Conservation (phyloP, 495 filamentous ascomycete genomes). For the Hyaloscypha finlandica region DNA sequence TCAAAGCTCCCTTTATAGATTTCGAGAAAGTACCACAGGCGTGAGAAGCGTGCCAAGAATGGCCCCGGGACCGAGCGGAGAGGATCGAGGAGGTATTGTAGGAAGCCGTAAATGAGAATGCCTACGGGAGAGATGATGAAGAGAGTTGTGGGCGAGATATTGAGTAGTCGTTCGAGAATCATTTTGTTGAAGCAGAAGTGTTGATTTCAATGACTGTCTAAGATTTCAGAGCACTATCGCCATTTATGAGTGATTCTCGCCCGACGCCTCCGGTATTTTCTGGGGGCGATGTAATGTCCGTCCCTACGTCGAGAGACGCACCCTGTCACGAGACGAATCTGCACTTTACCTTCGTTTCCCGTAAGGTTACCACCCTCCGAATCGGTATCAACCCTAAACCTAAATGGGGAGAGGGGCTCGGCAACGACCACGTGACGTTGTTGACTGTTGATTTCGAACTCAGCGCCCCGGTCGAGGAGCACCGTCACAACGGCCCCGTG, state of each 20-base stretch:
- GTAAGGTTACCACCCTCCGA: too few species aligned
- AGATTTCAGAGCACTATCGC: neutral
- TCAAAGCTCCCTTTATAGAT: constrained; percentile 47
- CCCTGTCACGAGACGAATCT: too few species aligned
- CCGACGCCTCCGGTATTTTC: neutral
- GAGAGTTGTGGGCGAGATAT: neutral
- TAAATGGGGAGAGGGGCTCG: too few species aligned
- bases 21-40: constrained; percentile 55
- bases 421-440: too few species aligned
- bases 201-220: neutral
- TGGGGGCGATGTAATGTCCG: neutral
- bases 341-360: too few species aligned
- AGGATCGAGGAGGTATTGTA: constrained; percentile 25
- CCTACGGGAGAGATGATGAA: neutral
- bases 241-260: neutral
- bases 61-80: constrained; percentile 55
- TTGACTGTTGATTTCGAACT: too few species aligned
- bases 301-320: too few species aligned
- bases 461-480: too few species aligned
- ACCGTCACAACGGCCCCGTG: too few species aligned
- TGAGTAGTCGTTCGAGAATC: constrained; percentile 14
- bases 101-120: constrained; percentile 1
- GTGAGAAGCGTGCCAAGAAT: constrained; percentile 52
- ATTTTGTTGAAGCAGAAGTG: neutral
- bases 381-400: too few species aligned